Evolutionary conservation across 768 basidiomycete genomes (phyloP).

Genomic region (Multifurca ochricompacta): DNA sequence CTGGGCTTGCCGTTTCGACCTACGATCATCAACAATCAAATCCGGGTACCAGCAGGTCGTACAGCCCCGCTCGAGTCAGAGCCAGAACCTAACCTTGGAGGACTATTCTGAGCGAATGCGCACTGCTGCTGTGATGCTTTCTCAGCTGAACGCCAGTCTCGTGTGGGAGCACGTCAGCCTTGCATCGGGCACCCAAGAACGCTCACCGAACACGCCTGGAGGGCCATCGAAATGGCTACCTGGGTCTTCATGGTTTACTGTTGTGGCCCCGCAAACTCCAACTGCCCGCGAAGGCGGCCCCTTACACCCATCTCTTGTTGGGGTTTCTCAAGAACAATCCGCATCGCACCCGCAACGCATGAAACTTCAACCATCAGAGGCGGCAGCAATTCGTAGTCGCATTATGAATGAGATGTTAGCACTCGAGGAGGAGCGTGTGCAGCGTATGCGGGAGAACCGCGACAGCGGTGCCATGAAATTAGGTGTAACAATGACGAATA

Average conservation of each 20-base stretch:
- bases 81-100: constrained; percentile 62
- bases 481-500: constrained; percentile 14
- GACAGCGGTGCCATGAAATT: constrained; percentile 59
- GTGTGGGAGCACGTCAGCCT: constrained; percentile 44
- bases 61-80: constrained; percentile 5
- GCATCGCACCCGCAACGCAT: constrained; percentile 36
- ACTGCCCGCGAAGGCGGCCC: constrained; percentile 19
- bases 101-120: constrained; percentile 99
- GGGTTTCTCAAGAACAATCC: constrained; percentile 20
- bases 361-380: constrained; percentile 75
- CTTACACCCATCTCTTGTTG: constrained; percentile 29
- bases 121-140: constrained; percentile 96
- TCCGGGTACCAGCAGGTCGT: constrained; percentile 13
- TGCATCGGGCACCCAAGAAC: constrained; percentile 11
- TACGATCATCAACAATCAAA: constrained; percentile 5
- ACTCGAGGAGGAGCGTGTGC: constrained; percentile 94
- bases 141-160: constrained; percentile 84
- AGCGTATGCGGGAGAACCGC: constrained; percentile 69
- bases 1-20: not conserved
- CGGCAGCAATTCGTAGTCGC: constrained; percentile 81
- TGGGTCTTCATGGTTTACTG: constrained; percentile 25
- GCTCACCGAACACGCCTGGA: constrained; percentile 8
- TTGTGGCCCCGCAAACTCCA: constrained; percentile 9
- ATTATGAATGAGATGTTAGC: constrained; percentile 99
- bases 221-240: constrained; percentile 27